Conservation (phyloP, 2,329 filamentous ascomycete genomes). For the Penicillium janthinellum region DNA sequence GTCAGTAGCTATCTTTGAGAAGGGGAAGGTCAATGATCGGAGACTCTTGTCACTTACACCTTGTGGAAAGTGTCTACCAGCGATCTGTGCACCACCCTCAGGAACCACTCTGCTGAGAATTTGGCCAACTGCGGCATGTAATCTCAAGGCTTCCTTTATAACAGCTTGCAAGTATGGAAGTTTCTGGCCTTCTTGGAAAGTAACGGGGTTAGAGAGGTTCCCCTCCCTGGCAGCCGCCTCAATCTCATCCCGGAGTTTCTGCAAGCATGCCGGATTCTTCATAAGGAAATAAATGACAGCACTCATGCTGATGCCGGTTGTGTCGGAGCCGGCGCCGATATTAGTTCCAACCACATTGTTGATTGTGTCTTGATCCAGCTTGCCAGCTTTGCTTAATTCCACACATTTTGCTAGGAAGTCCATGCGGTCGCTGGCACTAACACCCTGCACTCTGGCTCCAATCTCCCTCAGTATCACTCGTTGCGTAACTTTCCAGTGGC, state of each 20-base stretch:
- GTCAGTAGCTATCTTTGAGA: not conserved
- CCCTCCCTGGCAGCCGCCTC: slow-evolving; percentile 13
- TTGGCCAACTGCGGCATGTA: slow-evolving; percentile 43
- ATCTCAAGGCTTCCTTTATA: slow-evolving; percentile 29
- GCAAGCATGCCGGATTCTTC: slow-evolving; percentile 23
- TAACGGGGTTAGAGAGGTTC: slow-evolving; percentile 12
- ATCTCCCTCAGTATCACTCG: not conserved
- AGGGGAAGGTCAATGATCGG: not conserved
- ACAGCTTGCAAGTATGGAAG: slow-evolving; percentile 32
- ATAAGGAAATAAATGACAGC: slow-evolving; percentile 20
- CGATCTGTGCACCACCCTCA: not conserved
- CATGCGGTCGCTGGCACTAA: not conserved
- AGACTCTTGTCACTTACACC: not conserved
- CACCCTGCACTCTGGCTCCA: not conserved
- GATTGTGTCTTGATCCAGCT: not conserved
- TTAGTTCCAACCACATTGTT: not conserved
- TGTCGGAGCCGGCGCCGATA: slow-evolving; percentile 20
- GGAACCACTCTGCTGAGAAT: slow-evolving; percentile 5
- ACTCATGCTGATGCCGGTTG: slow-evolving; percentile 17
- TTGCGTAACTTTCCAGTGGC: not conserved
- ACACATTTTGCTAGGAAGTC: not conserved
- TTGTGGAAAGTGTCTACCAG: not conserved
- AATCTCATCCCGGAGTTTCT: slow-evolving; percentile 36
- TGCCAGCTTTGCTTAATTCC: not conserved
- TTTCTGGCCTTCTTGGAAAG: slow-evolving; percentile 19